phyloP scores from a whole-genome alignment of 2,329 filamentous ascomycete genomes.

The Fusarium compactum region DNA sequence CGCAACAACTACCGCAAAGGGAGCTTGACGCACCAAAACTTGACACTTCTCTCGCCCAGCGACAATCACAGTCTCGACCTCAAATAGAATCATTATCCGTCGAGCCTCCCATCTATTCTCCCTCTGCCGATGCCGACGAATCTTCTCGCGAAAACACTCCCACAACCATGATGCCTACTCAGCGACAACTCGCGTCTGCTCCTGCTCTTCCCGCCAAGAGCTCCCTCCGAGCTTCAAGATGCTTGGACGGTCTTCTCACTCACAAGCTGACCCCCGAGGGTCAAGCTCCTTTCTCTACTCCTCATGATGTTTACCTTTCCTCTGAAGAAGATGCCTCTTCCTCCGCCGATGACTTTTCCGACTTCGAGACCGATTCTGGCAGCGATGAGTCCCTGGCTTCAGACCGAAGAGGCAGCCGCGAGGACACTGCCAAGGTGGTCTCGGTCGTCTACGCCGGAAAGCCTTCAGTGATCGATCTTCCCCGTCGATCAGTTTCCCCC shows the following conservation, averaged over 20 bases:
- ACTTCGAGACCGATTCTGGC: conserved; percentile 63
- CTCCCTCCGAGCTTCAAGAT: conserved; percentile 60
- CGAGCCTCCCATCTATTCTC: conserved; percentile 45
- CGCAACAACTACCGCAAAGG: conserved; percentile 37
- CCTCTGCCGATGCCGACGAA: conserved; percentile 43
- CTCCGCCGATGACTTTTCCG: conserved; percentile 70
- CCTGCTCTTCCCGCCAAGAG: conserved; percentile 66
- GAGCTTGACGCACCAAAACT: conserved; percentile 39
- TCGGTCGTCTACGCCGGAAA: conserved; percentile 71
- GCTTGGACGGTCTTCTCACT: conserved; percentile 50
- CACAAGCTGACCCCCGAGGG: conserved; percentile 50
- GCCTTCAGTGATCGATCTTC: conserved; percentile 67
- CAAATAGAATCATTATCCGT: conserved; percentile 47
- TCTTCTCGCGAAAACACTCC: conserved; percentile 38
- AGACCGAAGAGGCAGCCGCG: conserved; percentile 58
- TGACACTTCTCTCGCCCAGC: conserved; percentile 35
- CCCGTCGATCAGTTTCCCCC: conserved; percentile 59
- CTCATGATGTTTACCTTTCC: conserved; percentile 72
- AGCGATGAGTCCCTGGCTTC: conserved; percentile 51
- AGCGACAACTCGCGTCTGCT: conserved; percentile 45
- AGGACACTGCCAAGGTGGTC: conserved; percentile 69
- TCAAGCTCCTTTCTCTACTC: conserved; percentile 52
- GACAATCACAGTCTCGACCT: conserved; percentile 35
- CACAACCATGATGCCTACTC: conserved; percentile 49
- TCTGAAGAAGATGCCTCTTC: conserved; percentile 75